Evolutionary conservation across 176 grass and related monocot species (phyloP), one percentile per base, ranked within the genome.

Genomic region (Stipa capillata): DNA sequence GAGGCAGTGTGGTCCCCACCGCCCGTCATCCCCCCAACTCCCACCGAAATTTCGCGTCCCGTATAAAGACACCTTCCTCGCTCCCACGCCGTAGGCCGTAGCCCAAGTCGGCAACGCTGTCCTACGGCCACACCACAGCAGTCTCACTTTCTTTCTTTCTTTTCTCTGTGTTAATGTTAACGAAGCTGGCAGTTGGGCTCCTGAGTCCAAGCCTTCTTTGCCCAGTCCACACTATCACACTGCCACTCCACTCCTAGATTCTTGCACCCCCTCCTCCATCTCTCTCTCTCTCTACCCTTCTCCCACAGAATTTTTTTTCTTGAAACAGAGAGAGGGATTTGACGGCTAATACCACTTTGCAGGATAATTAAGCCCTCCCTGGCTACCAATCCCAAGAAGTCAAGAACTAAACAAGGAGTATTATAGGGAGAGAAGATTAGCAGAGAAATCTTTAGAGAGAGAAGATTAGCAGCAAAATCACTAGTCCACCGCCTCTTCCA

Each of bases 311-410:
- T 2, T 17, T 2, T 3, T 76, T 36, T 61, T 50, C 36, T 25
- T 2, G 5, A 54, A 27, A 42, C 4, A 7, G 7, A 32, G 3
- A 24, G 11, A 70, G 6, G 24, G 11, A 24, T n/a, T 40, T 20
- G 1, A 56, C 1, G 25, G 16, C 4, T 27, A 56, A 27, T 60
- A 7, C 28, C 28, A 61, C 28, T 14, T 7, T 17, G 14, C 57
- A 56, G 5, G 23, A 14, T 56, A 48, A 43, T 24, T 20, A 39
- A 6, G 50, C 20, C 36, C 47, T 43, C 24, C 12, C 7, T 36
- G 48, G 43, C 15, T 16, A 20, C 65, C 34, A 49, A 85, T 78
- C 82, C 73, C 53, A n/a, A n/a, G n/a, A n/a, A n/a, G n/a, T n/a
- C n/a, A 78, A 78, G 48, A 57, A 48, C 24, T 27, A 60, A 41